These are phyloP conservation scores for Phytophthora litchii DNA, from an alignment of 352 stramenopile genomes.

Conservation along the genomic window DNA sequence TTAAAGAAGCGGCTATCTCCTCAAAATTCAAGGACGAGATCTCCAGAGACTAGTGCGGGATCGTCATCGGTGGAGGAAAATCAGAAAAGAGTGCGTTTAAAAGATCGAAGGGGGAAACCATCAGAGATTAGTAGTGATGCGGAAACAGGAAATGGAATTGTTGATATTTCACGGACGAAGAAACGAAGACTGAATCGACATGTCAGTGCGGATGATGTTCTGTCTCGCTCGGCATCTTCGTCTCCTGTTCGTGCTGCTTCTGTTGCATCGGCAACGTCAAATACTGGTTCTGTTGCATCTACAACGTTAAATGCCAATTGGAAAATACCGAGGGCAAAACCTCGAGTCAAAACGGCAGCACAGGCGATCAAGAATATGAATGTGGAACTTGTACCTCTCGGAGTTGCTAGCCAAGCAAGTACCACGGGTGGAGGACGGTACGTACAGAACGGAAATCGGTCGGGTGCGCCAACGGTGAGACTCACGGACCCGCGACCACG, in stretches of 20 bases:
- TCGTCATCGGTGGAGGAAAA: slow-evolving; percentile 18
- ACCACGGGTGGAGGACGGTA: slow-evolving; percentile 62
- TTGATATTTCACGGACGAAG: slow-evolving; percentile 6
- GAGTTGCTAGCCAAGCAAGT: slow-evolving; percentile 32
- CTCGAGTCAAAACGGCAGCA: slow-evolving; percentile 26
- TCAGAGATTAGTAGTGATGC: slow-evolving; percentile 12
- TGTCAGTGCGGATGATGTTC: slow-evolving; percentile 22
- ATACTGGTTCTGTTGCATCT: neutral
- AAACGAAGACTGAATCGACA: slow-evolving; percentile 29
- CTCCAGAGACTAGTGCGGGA: neutral
- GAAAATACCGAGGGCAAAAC: slow-evolving; percentile 25
- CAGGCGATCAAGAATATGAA: slow-evolving; percentile 47
- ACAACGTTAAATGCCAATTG: slow-evolving; percentile 7
- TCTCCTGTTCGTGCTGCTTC: slow-evolving; percentile 13
- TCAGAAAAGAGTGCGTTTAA: too few relatives aligned
- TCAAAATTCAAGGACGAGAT: neutral
- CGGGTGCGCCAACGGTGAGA: slow-evolving; percentile 22
- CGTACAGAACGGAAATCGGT: slow-evolving; percentile 69
- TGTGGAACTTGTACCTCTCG: slow-evolving; percentile 61
- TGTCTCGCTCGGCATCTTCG: slow-evolving; percentile 21
- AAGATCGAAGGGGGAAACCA: too few relatives aligned
- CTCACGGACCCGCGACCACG: slow-evolving; percentile 17
- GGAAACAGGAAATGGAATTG: slow-evolving; percentile 2
- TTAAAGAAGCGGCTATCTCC: slow-evolving; percentile 8
- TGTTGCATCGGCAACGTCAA: too few relatives aligned